Evolutionary conservation across 2,329 filamentous ascomycete species (phyloP).

Genomic region (Pestalotiopsis sp.): DNA sequence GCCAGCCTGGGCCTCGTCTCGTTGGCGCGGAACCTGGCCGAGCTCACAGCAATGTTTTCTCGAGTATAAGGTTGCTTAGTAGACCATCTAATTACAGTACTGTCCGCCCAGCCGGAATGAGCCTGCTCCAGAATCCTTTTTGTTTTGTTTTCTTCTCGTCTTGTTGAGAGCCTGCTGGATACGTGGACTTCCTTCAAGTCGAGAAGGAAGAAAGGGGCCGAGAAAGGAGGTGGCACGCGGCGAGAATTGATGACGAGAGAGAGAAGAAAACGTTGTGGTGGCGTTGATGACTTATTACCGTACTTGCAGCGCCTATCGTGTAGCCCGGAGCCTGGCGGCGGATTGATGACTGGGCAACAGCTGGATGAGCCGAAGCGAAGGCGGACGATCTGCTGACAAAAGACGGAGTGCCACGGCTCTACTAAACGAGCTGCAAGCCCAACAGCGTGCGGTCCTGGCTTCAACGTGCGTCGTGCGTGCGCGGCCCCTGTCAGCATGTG

Average conservation of each 20-base stretch:
- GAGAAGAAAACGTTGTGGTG: background rate
- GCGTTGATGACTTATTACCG: no score
- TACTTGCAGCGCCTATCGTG: no score
- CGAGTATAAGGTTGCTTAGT: background rate
- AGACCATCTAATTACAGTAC: background rate
- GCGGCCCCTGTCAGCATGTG: background rate
- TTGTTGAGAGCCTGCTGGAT: background rate
- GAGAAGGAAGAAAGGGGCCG: background rate
- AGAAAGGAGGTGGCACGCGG: background rate
- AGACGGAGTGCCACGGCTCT: background rate
- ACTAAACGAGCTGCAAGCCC: background rate
- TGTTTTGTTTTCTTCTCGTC: background rate
- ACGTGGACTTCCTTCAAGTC: background rate
- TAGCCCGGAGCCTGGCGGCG: background rate
- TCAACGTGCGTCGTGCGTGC: background rate
- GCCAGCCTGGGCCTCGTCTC: background rate
- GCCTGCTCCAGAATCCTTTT: background rate
- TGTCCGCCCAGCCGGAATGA: background rate
- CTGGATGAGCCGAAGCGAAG: background rate
- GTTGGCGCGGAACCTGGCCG: background rate
- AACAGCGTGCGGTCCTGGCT: background rate
- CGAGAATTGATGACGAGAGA: background rate
- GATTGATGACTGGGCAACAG: background rate
- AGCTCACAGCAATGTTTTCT: background rate
- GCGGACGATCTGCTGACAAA: background rate